Percentiles rank a stretch among this genome's conserved stretches.
These are phyloP conservation scores for Cyberlindnera misumaiensis DNA, from an alignment of 805 yeast species.

Conservation along the genomic window DNA sequence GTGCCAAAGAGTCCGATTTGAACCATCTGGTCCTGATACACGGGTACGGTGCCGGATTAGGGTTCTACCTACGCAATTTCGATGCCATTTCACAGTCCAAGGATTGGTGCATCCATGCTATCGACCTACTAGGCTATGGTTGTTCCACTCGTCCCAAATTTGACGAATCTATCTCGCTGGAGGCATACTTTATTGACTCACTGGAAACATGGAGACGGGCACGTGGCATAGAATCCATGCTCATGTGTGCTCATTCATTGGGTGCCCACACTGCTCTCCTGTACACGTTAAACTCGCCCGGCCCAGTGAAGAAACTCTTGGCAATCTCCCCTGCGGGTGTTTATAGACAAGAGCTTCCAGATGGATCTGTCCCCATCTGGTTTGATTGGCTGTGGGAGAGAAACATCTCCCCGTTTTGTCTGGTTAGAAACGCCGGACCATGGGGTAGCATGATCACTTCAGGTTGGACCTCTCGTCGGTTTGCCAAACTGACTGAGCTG, in stretches of 20 bases:
- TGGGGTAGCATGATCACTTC: slow-evolving; percentile 80
- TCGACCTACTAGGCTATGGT: slow-evolving; percentile 89
- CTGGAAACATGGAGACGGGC: slow-evolving; percentile 54
- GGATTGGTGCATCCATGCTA: slow-evolving; percentile 73
- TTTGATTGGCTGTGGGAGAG: slow-evolving; percentile 78
- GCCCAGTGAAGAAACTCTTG: slow-evolving; percentile 57
- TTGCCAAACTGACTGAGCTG: slow-evolving; percentile 44
- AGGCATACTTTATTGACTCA: slow-evolving; percentile 42
- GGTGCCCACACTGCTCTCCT: slow-evolving; percentile 80
- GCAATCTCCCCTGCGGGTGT: slow-evolving; percentile 91
- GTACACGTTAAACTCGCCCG: slow-evolving; percentile 57
- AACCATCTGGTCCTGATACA: slow-evolving; percentile 70
- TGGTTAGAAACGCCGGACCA: slow-evolving; percentile 74
- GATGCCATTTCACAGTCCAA: slow-evolving; percentile 37
- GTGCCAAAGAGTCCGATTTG: slow-evolving; percentile 14
- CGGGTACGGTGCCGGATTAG: slow-evolving; percentile 94
- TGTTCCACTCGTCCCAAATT: slow-evolving; percentile 77
- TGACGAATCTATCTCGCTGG: slow-evolving; percentile 25
- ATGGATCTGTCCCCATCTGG: slow-evolving; percentile 61
- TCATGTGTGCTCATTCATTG: slow-evolving; percentile 80
- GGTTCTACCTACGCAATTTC: slow-evolving; percentile 73
- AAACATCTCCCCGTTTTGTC: slow-evolving; percentile 76
- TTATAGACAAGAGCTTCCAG: slow-evolving; percentile 36
- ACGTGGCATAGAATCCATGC: slow-evolving; percentile 41
- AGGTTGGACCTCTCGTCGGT: slow-evolving; percentile 84